Evolutionary conservation across 148 eudicot genomes (phyloP).

Genomic region (Vaccinium vitisidaea): DNA sequence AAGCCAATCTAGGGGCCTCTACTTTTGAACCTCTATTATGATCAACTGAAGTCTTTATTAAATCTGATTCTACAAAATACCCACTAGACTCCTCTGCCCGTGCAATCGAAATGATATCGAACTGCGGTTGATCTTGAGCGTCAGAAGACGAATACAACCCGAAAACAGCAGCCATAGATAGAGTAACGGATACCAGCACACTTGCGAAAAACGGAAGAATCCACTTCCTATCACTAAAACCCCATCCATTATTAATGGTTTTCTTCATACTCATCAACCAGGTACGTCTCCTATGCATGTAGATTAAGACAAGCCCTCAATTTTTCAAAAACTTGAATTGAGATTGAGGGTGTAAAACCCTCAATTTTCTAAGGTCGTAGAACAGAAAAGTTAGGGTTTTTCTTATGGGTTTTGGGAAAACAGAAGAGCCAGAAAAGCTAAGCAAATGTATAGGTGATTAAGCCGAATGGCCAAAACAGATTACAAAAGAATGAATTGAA

Average conservation of each 20-base stretch:
- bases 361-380: neutral
- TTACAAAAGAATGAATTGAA: neutral
- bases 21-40: constrained; percentile 17
- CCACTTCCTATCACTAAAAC: constrained; percentile 79
- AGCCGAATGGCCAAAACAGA: neutral
- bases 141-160: constrained; percentile 53
- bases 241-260: constrained; percentile 48
- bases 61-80: constrained; percentile 68
- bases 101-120: constrained; percentile 32
- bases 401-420: neutral
- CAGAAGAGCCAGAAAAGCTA: neutral
- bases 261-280: constrained; percentile 53
- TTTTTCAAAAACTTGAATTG: neutral
- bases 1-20: constrained; percentile 82
- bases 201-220: constrained; percentile 70
- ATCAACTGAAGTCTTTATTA: constrained; percentile 38
- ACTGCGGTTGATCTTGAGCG: constrained; percentile 40
- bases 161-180: constrained; percentile 47
- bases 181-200: constrained; percentile 58
- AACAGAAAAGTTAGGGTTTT: constrained; percentile 1
- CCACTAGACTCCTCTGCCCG: constrained; percentile 39
- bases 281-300: neutral
- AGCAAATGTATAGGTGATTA: neutral
- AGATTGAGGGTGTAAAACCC: neutral
- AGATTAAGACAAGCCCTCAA: neutral